These are phyloP conservation scores for Phaeosphaeriaceae sp. DNA, from an alignment of 2,329 filamentous ascomycete species.

Conservation along the genomic window DNA sequence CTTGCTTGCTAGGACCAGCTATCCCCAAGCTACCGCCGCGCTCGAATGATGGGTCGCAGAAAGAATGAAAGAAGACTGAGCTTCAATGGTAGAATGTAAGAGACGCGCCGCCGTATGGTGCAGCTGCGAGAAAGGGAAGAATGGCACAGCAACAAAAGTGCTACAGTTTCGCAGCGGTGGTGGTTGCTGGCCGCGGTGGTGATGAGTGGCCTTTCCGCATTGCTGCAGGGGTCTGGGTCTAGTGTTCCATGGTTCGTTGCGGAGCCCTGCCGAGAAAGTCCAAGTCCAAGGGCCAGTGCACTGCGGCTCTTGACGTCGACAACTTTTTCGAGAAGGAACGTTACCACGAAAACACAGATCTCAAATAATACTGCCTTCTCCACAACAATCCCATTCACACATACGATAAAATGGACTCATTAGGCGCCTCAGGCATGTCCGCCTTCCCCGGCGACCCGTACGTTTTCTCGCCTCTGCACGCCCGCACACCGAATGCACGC, in stretches of 20 bases:
- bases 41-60: constrained; percentile 14
- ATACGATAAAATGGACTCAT: constrained; percentile 39
- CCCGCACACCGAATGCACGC: not conserved
- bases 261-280: not conserved
- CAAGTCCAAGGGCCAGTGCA: not conserved
- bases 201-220: constrained; percentile 45
- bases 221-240: constrained; percentile 30
- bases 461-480: not conserved
- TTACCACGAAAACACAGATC: constrained; percentile 3
- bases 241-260: not conserved
- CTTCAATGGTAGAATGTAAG: constrained; percentile 32
- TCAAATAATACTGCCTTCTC: no score
- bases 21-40: constrained; percentile 16
- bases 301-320: constrained; percentile 40
- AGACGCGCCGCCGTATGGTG: constrained; percentile 12
- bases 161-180: constrained; percentile 29
- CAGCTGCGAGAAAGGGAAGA: constrained; percentile 35
- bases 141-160: constrained; percentile 28
- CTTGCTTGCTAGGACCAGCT: constrained; percentile 23
- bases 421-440: constrained; percentile 35
- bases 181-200: constrained; percentile 22
- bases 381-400: no score
- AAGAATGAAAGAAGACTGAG: constrained; percentile 37
- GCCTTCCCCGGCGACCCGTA: constrained; percentile 46
- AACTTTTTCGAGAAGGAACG: constrained; percentile 26